A percentile compares a stretch with the other conserved stretches of the same genome.
Evolutionary conservation across 129 eudicot species (phyloP).

Genomic region (Artemisia annua): DNA sequence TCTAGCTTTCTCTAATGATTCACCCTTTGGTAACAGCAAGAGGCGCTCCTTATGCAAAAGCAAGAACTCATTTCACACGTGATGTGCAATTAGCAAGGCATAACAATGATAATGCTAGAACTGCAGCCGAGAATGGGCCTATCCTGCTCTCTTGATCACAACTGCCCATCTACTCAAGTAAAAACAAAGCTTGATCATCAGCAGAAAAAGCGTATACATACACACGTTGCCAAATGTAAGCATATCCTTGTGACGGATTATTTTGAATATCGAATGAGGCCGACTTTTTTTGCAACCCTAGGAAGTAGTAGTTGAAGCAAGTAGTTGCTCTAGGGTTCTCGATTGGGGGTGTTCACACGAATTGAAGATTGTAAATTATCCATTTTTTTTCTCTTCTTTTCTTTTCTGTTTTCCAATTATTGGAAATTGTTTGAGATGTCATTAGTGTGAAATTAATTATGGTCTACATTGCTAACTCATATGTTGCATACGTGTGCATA

Average conservation of each 20-base stretch:
- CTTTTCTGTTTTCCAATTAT: background rate
- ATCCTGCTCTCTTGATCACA: constrained; percentile 65
- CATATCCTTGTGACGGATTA: constrained; percentile 9
- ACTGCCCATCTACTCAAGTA: background rate
- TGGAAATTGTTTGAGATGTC: constrained; percentile 18
- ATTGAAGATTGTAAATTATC: constrained; percentile 35
- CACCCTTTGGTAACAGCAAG: constrained; percentile 52
- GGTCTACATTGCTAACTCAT: background rate
- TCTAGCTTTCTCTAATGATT: background rate
- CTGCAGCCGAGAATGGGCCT: constrained; percentile 95
- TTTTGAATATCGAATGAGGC: constrained; percentile 27
- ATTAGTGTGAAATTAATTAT: background rate
- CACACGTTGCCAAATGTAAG: constrained; percentile 22
- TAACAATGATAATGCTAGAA: constrained; percentile 59
- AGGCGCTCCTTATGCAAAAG: constrained; percentile 94
- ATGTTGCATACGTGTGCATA: background rate
- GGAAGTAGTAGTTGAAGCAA: constrained; percentile 25
- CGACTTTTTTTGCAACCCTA: constrained; percentile 23
- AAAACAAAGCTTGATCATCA: background rate
- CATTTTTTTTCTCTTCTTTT: background rate
- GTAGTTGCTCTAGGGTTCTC: constrained; percentile 13
- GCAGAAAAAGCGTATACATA: constrained; percentile 17
- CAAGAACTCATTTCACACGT: constrained; percentile 68
- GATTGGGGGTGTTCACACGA: constrained; percentile 14
- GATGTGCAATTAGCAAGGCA: constrained; percentile 83